Evolutionary conservation across 2,329 filamentous ascomycete species (phyloP), one percentile per base, ranked within the genome.

Genomic region (Aspergillus sp.): DNA sequence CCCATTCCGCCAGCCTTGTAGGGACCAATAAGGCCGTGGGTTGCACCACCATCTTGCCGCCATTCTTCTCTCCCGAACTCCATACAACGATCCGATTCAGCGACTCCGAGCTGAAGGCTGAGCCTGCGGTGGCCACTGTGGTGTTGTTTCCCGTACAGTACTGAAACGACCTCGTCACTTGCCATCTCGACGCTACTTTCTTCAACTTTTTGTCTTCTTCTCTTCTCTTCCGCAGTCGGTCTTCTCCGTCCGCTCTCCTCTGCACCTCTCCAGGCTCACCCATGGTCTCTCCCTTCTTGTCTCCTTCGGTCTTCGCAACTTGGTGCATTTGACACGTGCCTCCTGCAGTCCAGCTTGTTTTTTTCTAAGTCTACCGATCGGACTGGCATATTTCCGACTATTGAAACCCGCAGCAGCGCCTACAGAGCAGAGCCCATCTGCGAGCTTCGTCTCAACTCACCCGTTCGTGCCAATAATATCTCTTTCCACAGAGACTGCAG

Each of bases 21-120:
- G 58, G 60, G 56, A 60, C 62, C 62, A 64, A 63, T 63, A 61
- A 63, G 61, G 50, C 60, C 20, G 58, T 55, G 55, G 55, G 54
- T 58, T 60, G 62, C 60, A 65, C 56, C 63, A 61, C 57, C 60
- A 53, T 56, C 58, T 49, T 33, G 8, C 27, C 27, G 27, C 27
- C 9, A 47, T 34, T 24, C 17, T 49, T 50, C 45, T 51, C 46
- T 48, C 45, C 50, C 34, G 34, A 30, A 30, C 27, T 4, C 34
- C 34, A 37, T 37, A 37, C 34, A 57, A 30, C 40, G 40, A 30
- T 11, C 27, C 27, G 27, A 30, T 30, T 30, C 27, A 30, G 27
- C 27, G 27, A 30, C 27, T 17, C 9, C 11, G 40, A 19, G 40
- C 15, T 19, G 13, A 19, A 42, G 40, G 9, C 40, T 42, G 40